phyloP scores from a whole-genome alignment of 2,329 filamentous ascomycete genomes.

The Zymoseptoria crescenta region DNA sequence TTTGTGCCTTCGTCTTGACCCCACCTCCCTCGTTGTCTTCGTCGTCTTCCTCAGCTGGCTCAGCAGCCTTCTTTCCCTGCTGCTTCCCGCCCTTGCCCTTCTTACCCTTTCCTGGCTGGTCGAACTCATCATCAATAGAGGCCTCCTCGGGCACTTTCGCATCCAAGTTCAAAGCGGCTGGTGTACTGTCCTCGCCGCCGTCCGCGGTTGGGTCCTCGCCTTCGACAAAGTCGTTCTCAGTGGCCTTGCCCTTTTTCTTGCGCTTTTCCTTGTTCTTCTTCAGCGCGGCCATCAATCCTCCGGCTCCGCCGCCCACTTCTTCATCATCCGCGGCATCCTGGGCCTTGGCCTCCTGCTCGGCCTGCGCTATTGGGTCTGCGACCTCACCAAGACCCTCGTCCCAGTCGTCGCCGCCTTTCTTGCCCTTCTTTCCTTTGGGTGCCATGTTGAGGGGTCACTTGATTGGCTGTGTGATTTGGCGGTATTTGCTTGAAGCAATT shows the following conservation, averaged over 20 bases:
- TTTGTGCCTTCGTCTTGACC: slow-evolving; percentile 93
- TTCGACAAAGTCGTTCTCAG: slow-evolving; percentile 61
- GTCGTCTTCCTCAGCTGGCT: slow-evolving; percentile 37
- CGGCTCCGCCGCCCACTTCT: slow-evolving; percentile 41
- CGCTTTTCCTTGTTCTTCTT: slow-evolving; percentile 60
- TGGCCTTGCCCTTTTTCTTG: slow-evolving; percentile 77
- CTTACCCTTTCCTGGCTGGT: slow-evolving; percentile 70
- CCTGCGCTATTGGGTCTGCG: slow-evolving; percentile 53
- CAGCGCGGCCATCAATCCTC: slow-evolving; percentile 42
- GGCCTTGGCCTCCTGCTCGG: slow-evolving; percentile 37
- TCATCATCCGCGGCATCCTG: slow-evolving; percentile 45
- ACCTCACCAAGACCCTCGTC: slow-evolving; percentile 83
- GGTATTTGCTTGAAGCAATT: background rate
- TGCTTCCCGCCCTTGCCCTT: slow-evolving; percentile 61
- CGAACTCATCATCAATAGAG: slow-evolving; percentile 51
- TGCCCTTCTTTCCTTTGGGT: slow-evolving; percentile 91
- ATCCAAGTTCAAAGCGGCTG: slow-evolving; percentile 36
- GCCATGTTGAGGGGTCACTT: slow-evolving; percentile 51
- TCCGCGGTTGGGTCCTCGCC: slow-evolving; percentile 51
- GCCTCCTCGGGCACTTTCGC: slow-evolving; percentile 74
- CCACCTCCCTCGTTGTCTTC: slow-evolving; percentile 50
- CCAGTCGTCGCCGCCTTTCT: slow-evolving; percentile 83
- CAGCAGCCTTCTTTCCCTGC: slow-evolving; percentile 43
- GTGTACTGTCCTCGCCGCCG: slow-evolving; percentile 35
- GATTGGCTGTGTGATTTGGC: slow-evolving; percentile 1